Evolutionary conservation across 345 rosid species (phyloP), one percentile per base, ranked within the genome.

Genomic region (Pugionium dolabratum): DNA sequence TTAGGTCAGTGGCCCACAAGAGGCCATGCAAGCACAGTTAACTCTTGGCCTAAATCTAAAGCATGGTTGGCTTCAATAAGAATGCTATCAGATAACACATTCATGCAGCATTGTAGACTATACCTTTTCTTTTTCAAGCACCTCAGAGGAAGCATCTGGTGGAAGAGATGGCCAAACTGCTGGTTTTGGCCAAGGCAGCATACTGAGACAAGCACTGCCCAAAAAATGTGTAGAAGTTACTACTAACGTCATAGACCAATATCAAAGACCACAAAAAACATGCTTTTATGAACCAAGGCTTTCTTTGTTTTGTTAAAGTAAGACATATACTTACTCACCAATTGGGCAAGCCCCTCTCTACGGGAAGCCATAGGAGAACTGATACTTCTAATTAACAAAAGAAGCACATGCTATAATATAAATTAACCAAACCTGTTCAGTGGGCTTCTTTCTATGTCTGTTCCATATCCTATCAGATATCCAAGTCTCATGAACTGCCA

Each of bases 121-220:
- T 83, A 83, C 99, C 95, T 88, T 94, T 79, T 94, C 99, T 84
- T 94, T 94, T 55, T 35, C 86, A 83, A 90, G 86, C 79, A 94
- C 96, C 78, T 84, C 86, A 4, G 88, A 56, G 55, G 96, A 80
- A 70, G 91, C 89, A 81, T 86, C 90, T 54, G 73, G 58, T 39
- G 96, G 97, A 85, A 86, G 80, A 51, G 86, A 85, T 57, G 99
- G 99, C 97, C 99, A 94, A 74, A 90, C 80, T 18, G 87, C 78
- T 54, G 99, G 97, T 75, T 84, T 94, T 55, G 99, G 97, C 99
- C 99, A 94, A 65, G 97, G 93, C 48, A 94, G 88, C 97, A 94
- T 88, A 79, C 99, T 90, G 54, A 94, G 95, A 29, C 83, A 88
- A 69, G 97, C 99, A 83, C 99, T 90, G 91, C 77, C 54, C 78